phyloP scores from a whole-genome alignment of 768 basidiomycete species.

The Kondoa malvinella region DNA sequence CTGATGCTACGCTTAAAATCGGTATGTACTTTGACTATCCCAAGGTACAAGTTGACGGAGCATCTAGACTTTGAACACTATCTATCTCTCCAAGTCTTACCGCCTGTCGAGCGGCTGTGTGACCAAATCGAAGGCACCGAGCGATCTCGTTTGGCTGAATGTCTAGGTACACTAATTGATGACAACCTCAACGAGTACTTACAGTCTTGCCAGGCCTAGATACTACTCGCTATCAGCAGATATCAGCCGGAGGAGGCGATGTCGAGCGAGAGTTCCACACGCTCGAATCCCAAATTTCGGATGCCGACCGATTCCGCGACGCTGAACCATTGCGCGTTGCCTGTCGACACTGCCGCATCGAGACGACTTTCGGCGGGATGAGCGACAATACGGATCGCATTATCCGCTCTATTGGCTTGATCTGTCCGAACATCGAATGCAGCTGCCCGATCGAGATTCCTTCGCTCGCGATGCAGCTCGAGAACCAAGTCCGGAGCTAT shows the following conservation, averaged over 20 bases:
- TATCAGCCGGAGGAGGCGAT: conserved; percentile 20
- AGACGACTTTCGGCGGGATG: conserved; percentile 30
- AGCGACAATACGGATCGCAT: conserved; percentile 39
- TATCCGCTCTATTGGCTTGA: conserved; percentile 47
- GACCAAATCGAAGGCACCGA: conserved; percentile 95
- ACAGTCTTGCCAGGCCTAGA: conserved; percentile 30
- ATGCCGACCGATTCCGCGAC: conserved; percentile 70
- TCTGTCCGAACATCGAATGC: conserved; percentile 49
- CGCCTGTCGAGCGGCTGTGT: conserved; percentile 85
- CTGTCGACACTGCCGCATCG: conserved; percentile 56
- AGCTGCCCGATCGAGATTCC: conserved; percentile 39
- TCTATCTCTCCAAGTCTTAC: conserved; percentile 73
- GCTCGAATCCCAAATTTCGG: conserved; percentile 76
- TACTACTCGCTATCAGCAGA: conserved; percentile 28
- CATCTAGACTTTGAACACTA: conserved; percentile 73
- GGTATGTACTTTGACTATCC: conserved; percentile 36
- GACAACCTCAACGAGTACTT: background rate
- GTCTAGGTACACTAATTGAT: conserved; percentile 51
- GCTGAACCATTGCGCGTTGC: conserved; percentile 52
- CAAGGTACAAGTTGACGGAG: background rate
- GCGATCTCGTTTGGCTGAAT: conserved; percentile 76
- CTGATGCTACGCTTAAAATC: conserved; percentile 49
- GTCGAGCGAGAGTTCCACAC: conserved; percentile 52
- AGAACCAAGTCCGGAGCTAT: conserved; percentile 60
- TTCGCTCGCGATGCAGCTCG: conserved; percentile 67